Evolutionary conservation across 306 rosid species (phyloP), one percentile per base, ranked within the genome.

Genomic region (Sindora glabra): DNA sequence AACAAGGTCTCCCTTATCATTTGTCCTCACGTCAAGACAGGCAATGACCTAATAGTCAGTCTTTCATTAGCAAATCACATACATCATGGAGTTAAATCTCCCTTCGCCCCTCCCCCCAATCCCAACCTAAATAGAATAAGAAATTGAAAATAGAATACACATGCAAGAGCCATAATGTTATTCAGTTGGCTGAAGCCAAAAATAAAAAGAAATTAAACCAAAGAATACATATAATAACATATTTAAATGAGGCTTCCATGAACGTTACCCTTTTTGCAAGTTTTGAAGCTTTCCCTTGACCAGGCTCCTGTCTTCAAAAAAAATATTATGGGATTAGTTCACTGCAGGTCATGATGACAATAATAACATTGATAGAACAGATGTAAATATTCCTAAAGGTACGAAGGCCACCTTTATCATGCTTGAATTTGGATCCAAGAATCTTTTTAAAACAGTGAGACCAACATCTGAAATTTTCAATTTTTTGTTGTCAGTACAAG

Each of bases 21-120:
- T 92, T 56, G 97, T 7, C 74, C 99, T 83, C 79, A 89, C 99
- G 69, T 92, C 99, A 45, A 92, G 95, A 69, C 99, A 92, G 54
- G 95, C 99, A 82, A 92, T 89, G 67, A 92, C 95, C 99, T 92
- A 71, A 59, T 17, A 62, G 15, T 52, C 64, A 41, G 77, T 4
- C 26, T 8, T 58, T 14, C 29, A 51, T 74, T 37, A 74, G 71
- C 25, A 49, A 60, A 70, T 29, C 54, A 65, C 55, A 65, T 46
- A 17, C 13, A 16, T 17, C 19, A 38, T 33, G 3, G 12, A 34
- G 40, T 34, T 34, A 12, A 8, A 12, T 8, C 14, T 3, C 1
- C 1, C 12, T n/a, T n/a, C 2, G 1, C 41, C 41, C 41, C 41
- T 2, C 41, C 41, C 41, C 41, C 10, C 41, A 9, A 9, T 2